A percentile compares a stretch with the other conserved stretches of the same genome.
Conservation (phyloP, 352 stramenopile species). For the Aphanomyces cochlioides region DNA sequence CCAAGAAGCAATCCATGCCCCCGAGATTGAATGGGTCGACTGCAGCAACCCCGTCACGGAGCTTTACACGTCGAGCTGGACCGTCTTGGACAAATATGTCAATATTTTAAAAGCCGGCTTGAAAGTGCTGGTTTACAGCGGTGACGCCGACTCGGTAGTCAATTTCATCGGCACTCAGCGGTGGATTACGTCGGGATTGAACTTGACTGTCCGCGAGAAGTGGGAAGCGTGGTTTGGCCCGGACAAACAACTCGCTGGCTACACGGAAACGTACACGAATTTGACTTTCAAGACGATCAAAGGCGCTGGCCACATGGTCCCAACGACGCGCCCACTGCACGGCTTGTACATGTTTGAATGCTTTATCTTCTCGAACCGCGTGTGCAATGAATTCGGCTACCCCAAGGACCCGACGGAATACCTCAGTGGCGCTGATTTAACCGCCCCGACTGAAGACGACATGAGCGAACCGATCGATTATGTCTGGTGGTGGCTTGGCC, state of each 20-base stretch:
- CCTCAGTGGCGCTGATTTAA: conserved; percentile 1
- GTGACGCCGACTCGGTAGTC: conserved; percentile 63
- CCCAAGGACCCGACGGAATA: conserved; percentile 44
- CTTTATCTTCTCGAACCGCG: conserved; percentile 30
- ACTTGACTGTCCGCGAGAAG: conserved; percentile 39
- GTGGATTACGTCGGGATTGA: conserved; percentile 58
- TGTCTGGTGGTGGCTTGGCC: conserved; percentile 6
- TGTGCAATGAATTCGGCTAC: conserved; percentile 51
- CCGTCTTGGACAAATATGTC: conserved; percentile 58
- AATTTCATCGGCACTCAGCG: conserved; percentile 67
- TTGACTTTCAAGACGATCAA: conserved; percentile 90
- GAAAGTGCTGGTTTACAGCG: conserved; percentile 61
- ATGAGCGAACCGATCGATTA: background rate
- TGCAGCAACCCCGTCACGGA: conserved; percentile 59
- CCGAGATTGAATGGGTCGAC: conserved; percentile 48
- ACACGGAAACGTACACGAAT: conserved; percentile 75
- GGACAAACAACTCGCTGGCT: conserved; percentile 73
- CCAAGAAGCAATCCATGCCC: conserved; percentile 56
- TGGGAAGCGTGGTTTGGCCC: conserved; percentile 56
- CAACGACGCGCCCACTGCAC: conserved; percentile 26
- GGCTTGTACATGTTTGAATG: conserved; percentile 30
- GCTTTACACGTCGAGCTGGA: conserved; percentile 47
- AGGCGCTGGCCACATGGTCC: conserved; percentile 88
- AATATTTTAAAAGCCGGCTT: conserved; percentile 44
- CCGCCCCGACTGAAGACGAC: background rate